Base-by-base conservation (phyloP, 2,329 filamentous ascomycete genomes). In the Emmonsiellopsis sp. region DNA sequence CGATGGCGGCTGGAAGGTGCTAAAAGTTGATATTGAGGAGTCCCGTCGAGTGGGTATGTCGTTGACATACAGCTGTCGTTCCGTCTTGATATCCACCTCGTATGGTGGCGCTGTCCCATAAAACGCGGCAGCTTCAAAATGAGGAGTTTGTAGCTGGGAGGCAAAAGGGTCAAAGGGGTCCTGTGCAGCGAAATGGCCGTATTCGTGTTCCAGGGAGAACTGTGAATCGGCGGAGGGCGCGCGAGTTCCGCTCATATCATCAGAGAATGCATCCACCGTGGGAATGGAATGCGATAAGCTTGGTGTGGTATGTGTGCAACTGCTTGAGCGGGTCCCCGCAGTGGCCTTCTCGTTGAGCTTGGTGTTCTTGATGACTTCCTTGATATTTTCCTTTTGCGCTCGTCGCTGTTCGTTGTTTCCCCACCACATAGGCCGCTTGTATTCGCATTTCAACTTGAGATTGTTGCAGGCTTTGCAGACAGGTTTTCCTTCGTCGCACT, bases 361-460 rank as follows among this genome's bases (percentile, higher is more conserved):
- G 68, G 93, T 97, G 68, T 86, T 83, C 82, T 95, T 96, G 78
- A 98, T 97, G 71, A 92, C 88, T 72, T 87, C 86, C 80, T 98
- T 98, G 79, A 98, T 95, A 61, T 85, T 77, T 68, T 97, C 93
- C 75, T 97, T 98, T 70, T 96, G 89, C 53, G 84, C 76, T 63
- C 86, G 83, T 61, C 93, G 81, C 65, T 87, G 83, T 58, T 95
- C 90, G 65, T 87, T 87, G 77, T 93, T 96, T 73, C 86, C 87
- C 93, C 93, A 98, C 93, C 93, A 98, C 74, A 88, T 83, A 39
- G 93, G 93, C 66, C 91, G 79, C 79, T 95, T 95, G 77, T 97
- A 98, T 77, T 97, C 90, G 76, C 93, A 98, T 64, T 80, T 79
- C 54, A 98, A 79, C 52, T 87, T 87, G 53, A 98, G 84, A 65